Conservation (phyloP, 192 early-diverging fungal species). For the Jimgerdemannia flammicorona region DNA sequence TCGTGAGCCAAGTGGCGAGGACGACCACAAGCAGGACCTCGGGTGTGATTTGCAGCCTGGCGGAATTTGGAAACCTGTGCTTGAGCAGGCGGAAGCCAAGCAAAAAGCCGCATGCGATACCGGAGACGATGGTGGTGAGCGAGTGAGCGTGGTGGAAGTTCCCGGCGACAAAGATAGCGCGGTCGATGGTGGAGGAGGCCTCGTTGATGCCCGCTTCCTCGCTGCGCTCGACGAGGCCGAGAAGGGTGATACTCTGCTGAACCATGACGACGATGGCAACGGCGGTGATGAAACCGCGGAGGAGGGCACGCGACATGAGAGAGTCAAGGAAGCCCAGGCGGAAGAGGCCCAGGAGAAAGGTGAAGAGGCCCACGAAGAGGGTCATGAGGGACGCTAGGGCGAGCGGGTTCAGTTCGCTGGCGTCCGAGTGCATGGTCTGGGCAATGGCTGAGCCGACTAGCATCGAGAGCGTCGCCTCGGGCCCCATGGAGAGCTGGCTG, state of each 20-base stretch:
- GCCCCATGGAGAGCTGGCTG: constrained; percentile 91
- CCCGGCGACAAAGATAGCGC: constrained; percentile 62
- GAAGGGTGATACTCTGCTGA: constrained; percentile 77
- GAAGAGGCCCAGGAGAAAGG: constrained; percentile 91
- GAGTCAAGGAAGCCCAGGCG: constrained; percentile 98
- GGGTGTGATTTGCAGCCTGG: constrained; percentile 75
- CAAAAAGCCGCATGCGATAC: constrained; percentile 68
- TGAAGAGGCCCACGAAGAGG: constrained; percentile 90
- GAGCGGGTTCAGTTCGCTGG: constrained; percentile 40
- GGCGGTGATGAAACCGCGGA: constrained; percentile 94
- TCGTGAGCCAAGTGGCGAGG: constrained; percentile 62
- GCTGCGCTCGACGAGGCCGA: constrained; percentile 52
- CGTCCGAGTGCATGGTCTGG: constrained; percentile 48
- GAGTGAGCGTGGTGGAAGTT: constrained; percentile 64
- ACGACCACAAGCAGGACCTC: constrained; percentile 90
- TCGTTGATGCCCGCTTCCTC: constrained; percentile 48
- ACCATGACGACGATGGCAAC: constrained; percentile 91
- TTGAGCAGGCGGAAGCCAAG: constrained; percentile 55
- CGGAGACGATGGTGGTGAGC: constrained; percentile 68
- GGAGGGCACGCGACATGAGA: constrained; percentile 86
- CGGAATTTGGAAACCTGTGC: constrained; percentile 23
- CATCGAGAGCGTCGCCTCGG: constrained; percentile 90
- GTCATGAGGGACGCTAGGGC: constrained; percentile 72
- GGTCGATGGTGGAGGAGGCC: constrained; percentile 76
- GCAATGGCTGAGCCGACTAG: constrained; percentile 64